Base-by-base conservation (phyloP, 495 filamentous ascomycete species). In the Penicillium coprophilum region DNA sequence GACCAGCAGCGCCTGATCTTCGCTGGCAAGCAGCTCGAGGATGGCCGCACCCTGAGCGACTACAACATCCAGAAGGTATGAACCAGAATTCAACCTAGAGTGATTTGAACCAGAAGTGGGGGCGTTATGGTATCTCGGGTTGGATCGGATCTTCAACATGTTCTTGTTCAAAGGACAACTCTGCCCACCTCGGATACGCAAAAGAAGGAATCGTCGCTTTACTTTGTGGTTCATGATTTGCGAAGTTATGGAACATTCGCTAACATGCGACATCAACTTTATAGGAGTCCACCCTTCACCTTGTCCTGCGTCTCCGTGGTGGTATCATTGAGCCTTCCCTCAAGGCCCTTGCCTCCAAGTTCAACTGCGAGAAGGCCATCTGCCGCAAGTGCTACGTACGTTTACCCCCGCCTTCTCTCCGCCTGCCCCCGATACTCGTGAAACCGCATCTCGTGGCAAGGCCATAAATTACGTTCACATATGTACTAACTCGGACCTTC, bases 11-110 rank as follows among this genome's bases (percentile, higher is more conserved):
- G 94, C 65, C 80, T 98, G 80, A 98, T 98, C 85, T 98, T 98
- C 77, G 94, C 94, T 65, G 94, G 94, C 76, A 98, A 98, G 86
- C 94, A 98, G 82, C 87, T 98, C 60, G 94, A 98, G 87, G 94
- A 98, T 82, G 94, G 94, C 78, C 89, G 94, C 69, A 98, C 94
- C 59, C 85, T 98, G 64, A 92, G 87, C 71, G 94, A 98, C 80
- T 98, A 98, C 87, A 98, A 98, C 83, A 98, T 98, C 80, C 94
- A 98, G 84, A 98, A 98, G 88, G 91, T 93, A 80, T 72, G 85
- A 58, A 39, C 46, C 23, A 40, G 23, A 34, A 17, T 30, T 30
- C 39, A 27, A 50, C 15, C 32, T 46, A n/a, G 47, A 24, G 23
- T 62, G 59, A 57, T 36, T 47, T 56, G 50, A 44, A 55, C 36